phyloP scores from a whole-genome alignment of 257 asterid species.

The Scutellaria minor region DNA sequence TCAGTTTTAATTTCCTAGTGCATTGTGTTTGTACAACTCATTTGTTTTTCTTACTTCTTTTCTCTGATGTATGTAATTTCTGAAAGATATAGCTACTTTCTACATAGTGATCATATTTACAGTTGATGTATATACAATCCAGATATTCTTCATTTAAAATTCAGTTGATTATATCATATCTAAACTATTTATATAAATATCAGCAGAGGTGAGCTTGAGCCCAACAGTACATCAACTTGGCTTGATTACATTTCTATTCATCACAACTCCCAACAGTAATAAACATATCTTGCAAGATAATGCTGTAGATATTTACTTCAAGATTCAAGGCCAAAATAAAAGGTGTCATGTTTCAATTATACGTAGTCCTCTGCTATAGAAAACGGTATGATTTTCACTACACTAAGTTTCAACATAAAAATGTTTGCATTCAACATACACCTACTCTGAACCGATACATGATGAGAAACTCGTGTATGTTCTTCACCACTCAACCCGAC shows the following conservation, averaged over 20 bases:
- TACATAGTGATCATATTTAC: constrained; percentile 19
- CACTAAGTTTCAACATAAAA: not conserved
- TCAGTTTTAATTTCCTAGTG: not conserved
- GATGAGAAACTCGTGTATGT: not conserved
- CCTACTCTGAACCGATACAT: not conserved
- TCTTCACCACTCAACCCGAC: not conserved
- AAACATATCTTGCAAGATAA: too few species aligned
- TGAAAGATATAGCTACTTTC: constrained; percentile 26
- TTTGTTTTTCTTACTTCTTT: not conserved
- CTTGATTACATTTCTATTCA: too few species aligned
- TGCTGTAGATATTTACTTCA: too few species aligned
- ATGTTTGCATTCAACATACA: not conserved
- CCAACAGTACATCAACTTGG: too few species aligned
- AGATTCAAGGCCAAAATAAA: too few species aligned
- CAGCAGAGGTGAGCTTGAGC: too few species aligned
- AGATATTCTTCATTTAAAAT: not conserved
- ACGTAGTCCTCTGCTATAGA: not conserved
- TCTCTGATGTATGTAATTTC: constrained; percentile 10
- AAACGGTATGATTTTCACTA: not conserved
- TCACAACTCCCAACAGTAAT: too few species aligned
- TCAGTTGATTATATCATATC: too few species aligned
- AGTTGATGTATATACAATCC: constrained; percentile 26
- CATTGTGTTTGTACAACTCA: constrained; percentile 8
- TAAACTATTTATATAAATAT: too few species aligned
- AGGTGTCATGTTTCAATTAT: too few species aligned